Evolutionary conservation across 352 stramenopile species (phyloP), one percentile per base, ranked within the genome.

Genomic region (Bremia lactucae): DNA sequence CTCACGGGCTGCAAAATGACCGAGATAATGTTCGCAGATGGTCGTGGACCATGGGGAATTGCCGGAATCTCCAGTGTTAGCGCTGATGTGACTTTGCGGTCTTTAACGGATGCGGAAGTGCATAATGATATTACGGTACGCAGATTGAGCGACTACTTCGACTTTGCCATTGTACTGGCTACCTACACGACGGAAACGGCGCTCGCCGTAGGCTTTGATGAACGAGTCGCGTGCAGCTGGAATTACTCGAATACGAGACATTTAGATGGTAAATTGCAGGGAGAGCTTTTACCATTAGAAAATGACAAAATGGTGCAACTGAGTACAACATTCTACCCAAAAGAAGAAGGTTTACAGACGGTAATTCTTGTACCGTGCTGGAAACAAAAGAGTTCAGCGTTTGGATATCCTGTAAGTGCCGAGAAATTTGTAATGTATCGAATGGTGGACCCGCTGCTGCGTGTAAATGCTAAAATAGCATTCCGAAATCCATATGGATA

Each of bases 401-500:
- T 87, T 36, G 77, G 77, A 1, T 89, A 86, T 45, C 77, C 74
- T 1, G 77, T 89, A 26, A 87, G 72, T 47, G 59, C 70, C 14
- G 75, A 73, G 9, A 48, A 85, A 34, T 86, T 76, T 34, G 62
- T 62, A n/a, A 54, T 62, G 19, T 87, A 90, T 55, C 73, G 72
- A 8, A 86, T 87, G 71, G 49, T 60, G 25, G 72, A 87, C n/a
- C 62, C 79, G 18, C 46, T 89, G 46, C 55, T 89, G 22, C 55
- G 54, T 48, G 55, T 90, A 24, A 58, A 89, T 35, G 77, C 63
- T 6, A 50, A 49, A 7, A 68, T 90, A 29, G 55, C 68, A 8
- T 94, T 94, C 42, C 48, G 52, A 8, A 94, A 94, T 44, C 66
- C 77, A 15, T 90, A 91, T 40, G 82, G 82, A 8, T 94, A 84